These are phyloP conservation scores for Guadua angustifolia DNA, from an alignment of 176 grass and related monocot species.

Conservation along the genomic window DNA sequence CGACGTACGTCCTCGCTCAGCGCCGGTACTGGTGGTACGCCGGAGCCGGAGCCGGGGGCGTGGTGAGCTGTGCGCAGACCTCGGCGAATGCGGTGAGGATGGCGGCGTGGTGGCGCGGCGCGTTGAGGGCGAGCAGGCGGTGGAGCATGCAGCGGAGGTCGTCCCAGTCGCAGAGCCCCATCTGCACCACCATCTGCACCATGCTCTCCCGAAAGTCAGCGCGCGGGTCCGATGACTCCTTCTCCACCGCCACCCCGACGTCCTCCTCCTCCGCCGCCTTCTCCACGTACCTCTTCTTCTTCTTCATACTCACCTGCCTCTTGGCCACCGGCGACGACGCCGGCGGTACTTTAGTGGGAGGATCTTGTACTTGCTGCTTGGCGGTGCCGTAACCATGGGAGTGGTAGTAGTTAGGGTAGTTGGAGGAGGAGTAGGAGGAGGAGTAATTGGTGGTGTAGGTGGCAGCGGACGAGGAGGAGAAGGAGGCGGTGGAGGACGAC, in stretches of 20 bases:
- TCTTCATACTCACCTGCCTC: background rate
- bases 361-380: background rate
- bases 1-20: background rate
- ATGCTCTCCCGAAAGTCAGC: slow-evolving; percentile 88
- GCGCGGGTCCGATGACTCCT: slow-evolving; percentile 88
- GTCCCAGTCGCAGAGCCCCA: slow-evolving; percentile 87
- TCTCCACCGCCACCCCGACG: slow-evolving; percentile 91
- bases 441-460: slow-evolving; percentile 37
- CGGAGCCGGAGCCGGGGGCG: slow-evolving; percentile 20
- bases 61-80: slow-evolving; percentile 66
- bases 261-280: background rate
- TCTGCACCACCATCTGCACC: slow-evolving; percentile 94
- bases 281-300: slow-evolving; percentile 12
- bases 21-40: background rate
- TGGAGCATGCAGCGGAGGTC: slow-evolving; percentile 80
- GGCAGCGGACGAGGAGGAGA: slow-evolving; percentile 41
- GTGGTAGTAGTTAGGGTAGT: slow-evolving; percentile 14
- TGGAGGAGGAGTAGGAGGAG: slow-evolving; percentile 34
- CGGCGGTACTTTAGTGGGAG: background rate
- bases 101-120: slow-evolving; percentile 84
- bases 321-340: background rate
- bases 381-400: slow-evolving; percentile 8
- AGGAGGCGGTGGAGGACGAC: slow-evolving; percentile 46
- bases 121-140: slow-evolving; percentile 87
- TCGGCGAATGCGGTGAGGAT: slow-evolving; percentile 95